Evolutionary conservation across 768 basidiomycete species (phyloP), one percentile per base, ranked within the genome.

Genomic region (Kondoa malvinella): DNA sequence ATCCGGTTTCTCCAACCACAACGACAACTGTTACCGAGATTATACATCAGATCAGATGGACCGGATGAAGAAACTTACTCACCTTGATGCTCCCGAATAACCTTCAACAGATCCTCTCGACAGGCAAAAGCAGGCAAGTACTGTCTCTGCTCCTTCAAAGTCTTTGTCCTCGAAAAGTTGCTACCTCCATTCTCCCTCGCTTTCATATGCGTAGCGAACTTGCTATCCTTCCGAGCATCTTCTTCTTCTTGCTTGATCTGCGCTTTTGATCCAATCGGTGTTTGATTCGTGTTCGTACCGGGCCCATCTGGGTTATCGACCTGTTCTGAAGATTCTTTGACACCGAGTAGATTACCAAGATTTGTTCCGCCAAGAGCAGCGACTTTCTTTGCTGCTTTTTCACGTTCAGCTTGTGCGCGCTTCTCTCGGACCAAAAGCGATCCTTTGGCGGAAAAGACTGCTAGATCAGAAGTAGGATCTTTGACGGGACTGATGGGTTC

Each of bases 1-100:
- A 97, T 12, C 95, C 95, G n/a, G 95, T 99, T 78, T 99, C 95
- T n/a, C 95, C 95, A 56, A 99, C 88, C 50, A 97, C 90, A 67
- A 99, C 85, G 60, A 88, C 81, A 40, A 97, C 95, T 95, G 71
- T 30, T n/a, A n/a, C n/a, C n/a, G n/a, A 4, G 26, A 32, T 2
- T 25, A 64, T 16, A 59, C 26, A 61, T 15, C 14, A 12, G 33
- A n/a, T 66, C 56, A 50, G 32, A 33, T 32, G 34, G 56, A 56
- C 40, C 70, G 64, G 31, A 26, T 2, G 34, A 34, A 27, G 3
- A 17, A 8, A n/a, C 25, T 4, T 62, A 73, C 78, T 62, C 66
- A 87, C 92, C 92, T 84, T 99, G 95, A 75, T 96, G 94, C 73
- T 99, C 95, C 57, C 94, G 82, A 34, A 97, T 83, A 34, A 85